These are phyloP conservation scores for Saturnispora sekii DNA, from an alignment of 805 yeast species.

Conservation along the genomic window DNA sequence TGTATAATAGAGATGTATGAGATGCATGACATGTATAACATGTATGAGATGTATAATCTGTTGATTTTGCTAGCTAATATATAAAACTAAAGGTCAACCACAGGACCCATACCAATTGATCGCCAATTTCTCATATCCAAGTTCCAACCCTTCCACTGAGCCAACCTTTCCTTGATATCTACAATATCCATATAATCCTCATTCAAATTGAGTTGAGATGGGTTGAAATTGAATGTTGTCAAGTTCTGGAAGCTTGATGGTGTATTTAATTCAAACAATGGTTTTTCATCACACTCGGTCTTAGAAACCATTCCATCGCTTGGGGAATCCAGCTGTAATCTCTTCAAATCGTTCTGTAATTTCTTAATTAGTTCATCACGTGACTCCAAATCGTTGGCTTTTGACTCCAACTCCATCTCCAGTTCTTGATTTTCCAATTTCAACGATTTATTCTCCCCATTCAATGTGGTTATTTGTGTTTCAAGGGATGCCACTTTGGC, in stretches of 20 bases:
- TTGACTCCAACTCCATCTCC: slow-evolving; percentile 30
- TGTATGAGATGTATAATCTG: too few species aligned
- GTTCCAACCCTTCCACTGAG: slow-evolving; percentile 77
- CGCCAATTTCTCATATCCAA: slow-evolving; percentile 83
- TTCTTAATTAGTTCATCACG: slow-evolving; percentile 23
- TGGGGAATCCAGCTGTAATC: slow-evolving; percentile 24
- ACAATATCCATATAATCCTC: slow-evolving; percentile 38
- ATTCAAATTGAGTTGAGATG: slow-evolving; percentile 8
- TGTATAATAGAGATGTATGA: too few species aligned
- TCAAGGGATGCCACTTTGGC: slow-evolving; percentile 19
- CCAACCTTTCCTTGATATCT: slow-evolving; percentile 47
- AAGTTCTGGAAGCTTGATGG: slow-evolving; percentile 18
- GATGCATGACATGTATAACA: too few species aligned
- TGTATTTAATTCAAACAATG: slow-evolving; percentile 8
- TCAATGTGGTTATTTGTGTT: slow-evolving; percentile 9
- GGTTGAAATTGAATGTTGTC: slow-evolving; percentile 19
- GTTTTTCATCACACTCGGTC: slow-evolving; percentile 19
- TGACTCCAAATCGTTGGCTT: slow-evolving; percentile 27
- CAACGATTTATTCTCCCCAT: slow-evolving; percentile 20
- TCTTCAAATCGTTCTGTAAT: slow-evolving; percentile 21
- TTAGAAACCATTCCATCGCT: slow-evolving; percentile 1
- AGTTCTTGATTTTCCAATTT: slow-evolving; percentile 23
- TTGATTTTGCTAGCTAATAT: too few species aligned
- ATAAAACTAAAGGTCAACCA: not conserved
- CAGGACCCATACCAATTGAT: slow-evolving; percentile 55